Evolutionary conservation across 176 grass and related monocot species (phyloP), one percentile per base, ranked within the genome.

Genomic region (Oropetium thomaeum): DNA sequence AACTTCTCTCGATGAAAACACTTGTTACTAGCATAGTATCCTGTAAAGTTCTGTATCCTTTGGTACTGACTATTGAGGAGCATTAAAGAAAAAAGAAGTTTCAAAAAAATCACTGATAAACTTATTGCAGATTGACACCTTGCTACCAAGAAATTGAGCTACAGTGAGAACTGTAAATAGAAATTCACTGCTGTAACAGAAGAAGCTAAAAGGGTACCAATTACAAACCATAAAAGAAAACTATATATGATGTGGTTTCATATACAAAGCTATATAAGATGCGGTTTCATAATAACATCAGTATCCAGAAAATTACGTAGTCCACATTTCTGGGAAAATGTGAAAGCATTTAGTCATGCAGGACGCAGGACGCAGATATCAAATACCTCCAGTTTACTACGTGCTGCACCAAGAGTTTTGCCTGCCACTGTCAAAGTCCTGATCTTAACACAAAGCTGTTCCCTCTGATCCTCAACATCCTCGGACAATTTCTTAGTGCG

Each of bases 321-420:
- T 55, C 19, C 52, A 66, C 10, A 55, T 26, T 11, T 16, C 5
- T 7, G 5, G 31, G 31, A 31, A 40, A 30, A 17, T 53, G 29
- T 53, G 14, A 35, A 65, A 55, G n/a, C 63, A 77, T 29, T 71
- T 82, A 26, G 20, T 11, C 10, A 55, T 37, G 20, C 15, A 9
- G 1, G 11, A n/a, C n/a, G n/a, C n/a, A n/a, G n/a, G n/a, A 20
- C 10, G 23, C 43, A 43, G 58, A 62, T 34, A 73, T 26, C 26
- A 5, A 64, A 16, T 79, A 95, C 96, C 96, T 99, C 73, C 61
- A 99, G 67, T 60, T 99, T 83, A 47, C 71, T 70, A 30, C 55
- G 65, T 2, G 84, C 68, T 10, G 82, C 1, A 0, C 33, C 73
- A 29, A 86, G 71, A 14, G 76, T 88, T 73, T 95, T 95, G 57